Evolutionary conservation across 2,329 filamentous ascomycete species (phyloP), one percentile per base, ranked within the genome.

Genomic region (Apiospora marii): DNA sequence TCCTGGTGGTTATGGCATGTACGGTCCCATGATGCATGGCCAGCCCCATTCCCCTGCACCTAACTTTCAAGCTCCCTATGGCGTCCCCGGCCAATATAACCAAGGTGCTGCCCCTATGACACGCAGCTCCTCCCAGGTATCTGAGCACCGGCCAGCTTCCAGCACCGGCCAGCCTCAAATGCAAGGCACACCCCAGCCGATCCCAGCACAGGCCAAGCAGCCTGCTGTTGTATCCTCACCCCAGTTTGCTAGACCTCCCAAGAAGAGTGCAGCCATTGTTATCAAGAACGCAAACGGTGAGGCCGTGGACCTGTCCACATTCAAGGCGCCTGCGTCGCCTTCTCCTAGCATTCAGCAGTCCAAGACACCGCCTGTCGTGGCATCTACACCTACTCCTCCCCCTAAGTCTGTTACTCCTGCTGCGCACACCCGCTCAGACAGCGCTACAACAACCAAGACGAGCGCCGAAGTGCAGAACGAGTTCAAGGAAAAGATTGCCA

Each of bases 261-360:
- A 86, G 81, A 94, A 92, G 86, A 94, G 90, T 82, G 91, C 91
- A 68, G 91, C 92, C 0, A 93, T 98, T 76, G 87, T 91, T 68
- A 98, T 98, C 86, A 97, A 94, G 87, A 94, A 94, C 79, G 89
- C 92, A 43, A 89, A 92, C 72, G 95, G 94, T 74, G 94, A 96
- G 80, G 90, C 91, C 43, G 86, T 98, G 16, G 91, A 94, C 77
- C 89, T 87, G 85, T 93, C 85, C 80, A 89, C 84, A 71, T 84
- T 89, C 74, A 90, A 90, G 81, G 82, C 88, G 0, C 89, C 90
- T 4, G 83, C 87, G 1, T 90, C 90, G 1, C 88, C 90, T 7
- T 87, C 87, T 3, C 86, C 89, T 0, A 85, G 85, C 79, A 84
- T 81, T n/a, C 86, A 88, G 70, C 84, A 85, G 72, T 86, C 89